Conservation (phyloP, 225 moss, liverwort and hornwort genomes). For the Straminergon stramineum region DNA sequence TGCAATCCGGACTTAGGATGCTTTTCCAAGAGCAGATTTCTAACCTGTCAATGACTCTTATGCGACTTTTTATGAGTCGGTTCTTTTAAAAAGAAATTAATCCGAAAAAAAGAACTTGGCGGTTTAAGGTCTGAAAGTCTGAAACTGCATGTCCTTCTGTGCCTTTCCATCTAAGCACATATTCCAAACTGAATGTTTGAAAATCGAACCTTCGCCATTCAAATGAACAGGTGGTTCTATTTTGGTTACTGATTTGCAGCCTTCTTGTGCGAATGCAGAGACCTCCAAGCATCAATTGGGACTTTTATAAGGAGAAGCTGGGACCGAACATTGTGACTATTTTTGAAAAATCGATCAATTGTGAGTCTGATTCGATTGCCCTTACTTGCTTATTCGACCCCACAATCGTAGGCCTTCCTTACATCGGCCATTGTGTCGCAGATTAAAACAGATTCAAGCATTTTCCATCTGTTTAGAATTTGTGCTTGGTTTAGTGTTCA, state of each 20-base stretch:
- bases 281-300: constrained; percentile 63
- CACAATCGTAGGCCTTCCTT: background rate
- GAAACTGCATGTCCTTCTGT: background rate
- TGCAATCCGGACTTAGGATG: background rate
- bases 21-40: background rate
- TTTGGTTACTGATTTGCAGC: background rate
- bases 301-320: constrained; percentile 67
- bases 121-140: background rate
- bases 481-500: background rate
- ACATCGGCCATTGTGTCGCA: background rate
- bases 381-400: background rate
- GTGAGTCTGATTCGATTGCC: constrained; percentile 20
- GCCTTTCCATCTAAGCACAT: background rate
- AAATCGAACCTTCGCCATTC: background rate
- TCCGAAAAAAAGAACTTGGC: background rate
- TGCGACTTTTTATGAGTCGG: background rate
- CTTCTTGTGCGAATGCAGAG: constrained; percentile 31
- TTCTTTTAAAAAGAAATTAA: background rate
- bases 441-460: background rate
- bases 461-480: background rate
- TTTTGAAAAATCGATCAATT: constrained; percentile 51
- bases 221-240: background rate
- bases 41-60: background rate
- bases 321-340: constrained; percentile 57
- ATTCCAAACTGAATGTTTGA: background rate